phyloP scores from a whole-genome alignment of 2,329 filamentous ascomycete genomes.

The Cercospora berteroae region DNA sequence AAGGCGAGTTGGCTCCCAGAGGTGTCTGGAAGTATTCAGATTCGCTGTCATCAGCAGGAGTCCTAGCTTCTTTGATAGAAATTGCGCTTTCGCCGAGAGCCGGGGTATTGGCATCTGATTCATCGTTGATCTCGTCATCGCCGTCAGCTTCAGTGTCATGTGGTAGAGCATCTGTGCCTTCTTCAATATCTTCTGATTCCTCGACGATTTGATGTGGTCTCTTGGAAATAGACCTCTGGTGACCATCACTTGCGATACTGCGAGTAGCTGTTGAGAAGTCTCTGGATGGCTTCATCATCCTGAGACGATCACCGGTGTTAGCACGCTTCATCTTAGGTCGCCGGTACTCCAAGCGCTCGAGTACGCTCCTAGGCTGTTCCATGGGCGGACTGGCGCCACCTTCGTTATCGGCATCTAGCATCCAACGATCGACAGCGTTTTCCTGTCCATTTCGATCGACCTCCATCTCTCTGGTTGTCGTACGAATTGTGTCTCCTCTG shows the following conservation, averaged over 20 bases:
- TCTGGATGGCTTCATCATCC: slow-evolving; percentile 35
- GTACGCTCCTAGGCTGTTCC: slow-evolving; percentile 59
- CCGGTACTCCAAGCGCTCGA: slow-evolving; percentile 57
- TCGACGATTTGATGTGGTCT: slow-evolving; percentile 48
- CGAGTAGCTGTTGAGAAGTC: slow-evolving; percentile 53
- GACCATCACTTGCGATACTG: slow-evolving; percentile 59
- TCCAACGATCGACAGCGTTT: slow-evolving; percentile 85
- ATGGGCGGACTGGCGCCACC: slow-evolving; percentile 56
- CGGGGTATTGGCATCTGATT: slow-evolving; percentile 47
- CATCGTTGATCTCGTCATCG: slow-evolving; percentile 81
- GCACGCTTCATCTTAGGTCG: slow-evolving; percentile 56
- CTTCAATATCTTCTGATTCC: slow-evolving; percentile 40
- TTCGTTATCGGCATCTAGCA: slow-evolving; percentile 65
- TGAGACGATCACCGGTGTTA: slow-evolving; percentile 39
- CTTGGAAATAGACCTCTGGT: slow-evolving; percentile 41
- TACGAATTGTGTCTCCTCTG: slow-evolving; percentile 58
- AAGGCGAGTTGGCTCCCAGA: slow-evolving; percentile 27
- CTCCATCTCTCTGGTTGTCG: slow-evolving; percentile 46
- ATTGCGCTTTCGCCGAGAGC: slow-evolving; percentile 35
- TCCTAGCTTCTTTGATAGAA: slow-evolving; percentile 32
- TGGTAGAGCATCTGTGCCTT: slow-evolving; percentile 46
- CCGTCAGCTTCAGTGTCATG: slow-evolving; percentile 78
- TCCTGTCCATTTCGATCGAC: slow-evolving; percentile 68
- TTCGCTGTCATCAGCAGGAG: slow-evolving; percentile 33
- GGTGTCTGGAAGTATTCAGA: slow-evolving; percentile 48